Evolutionary conservation across 495 filamentous ascomycete genomes (phyloP).

Genomic region (Bryoglossum gracile): DNA sequence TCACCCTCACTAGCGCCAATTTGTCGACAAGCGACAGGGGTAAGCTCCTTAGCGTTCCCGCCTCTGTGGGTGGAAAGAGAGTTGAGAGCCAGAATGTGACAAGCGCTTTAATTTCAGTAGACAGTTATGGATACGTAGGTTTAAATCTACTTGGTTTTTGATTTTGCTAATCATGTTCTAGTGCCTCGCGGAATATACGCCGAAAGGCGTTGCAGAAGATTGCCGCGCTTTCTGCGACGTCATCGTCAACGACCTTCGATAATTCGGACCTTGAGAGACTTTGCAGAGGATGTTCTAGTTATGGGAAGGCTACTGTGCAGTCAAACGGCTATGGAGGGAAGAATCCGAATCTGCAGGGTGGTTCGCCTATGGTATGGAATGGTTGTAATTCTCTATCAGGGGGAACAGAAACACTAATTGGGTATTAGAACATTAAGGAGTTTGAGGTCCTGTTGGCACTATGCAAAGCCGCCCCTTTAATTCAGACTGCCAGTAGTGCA

Average conservation of each 20-base stretch:
- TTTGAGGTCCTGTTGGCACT: slow-evolving; percentile 83
- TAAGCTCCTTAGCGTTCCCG: neutral
- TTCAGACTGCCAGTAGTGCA: slow-evolving; percentile 60
- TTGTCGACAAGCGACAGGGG: slow-evolving; percentile 10
- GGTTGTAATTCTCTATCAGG: neutral
- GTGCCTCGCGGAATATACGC: slow-evolving; percentile 40
- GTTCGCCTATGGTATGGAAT: slow-evolving; percentile 43
- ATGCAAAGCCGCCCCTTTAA: slow-evolving; percentile 72
- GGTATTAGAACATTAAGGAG: slow-evolving; percentile 58
- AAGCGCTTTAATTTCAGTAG: neutral
- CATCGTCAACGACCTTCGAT: slow-evolving; percentile 42
- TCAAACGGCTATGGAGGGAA: slow-evolving; percentile 15
- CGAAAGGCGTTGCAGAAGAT: slow-evolving; percentile 64
- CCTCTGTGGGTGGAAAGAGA: neutral
- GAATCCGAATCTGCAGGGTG: slow-evolving; percentile 26
- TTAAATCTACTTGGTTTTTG: too few species aligned
- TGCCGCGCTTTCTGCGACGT: slow-evolving; percentile 51
- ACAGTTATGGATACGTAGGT: slow-evolving; percentile 21
- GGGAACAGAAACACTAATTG: slow-evolving; percentile 1
- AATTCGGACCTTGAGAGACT: slow-evolving; percentile 59
- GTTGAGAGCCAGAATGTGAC: neutral
- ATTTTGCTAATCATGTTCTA: slow-evolving; percentile 7
- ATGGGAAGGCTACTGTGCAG: slow-evolving; percentile 23
- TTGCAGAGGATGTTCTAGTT: slow-evolving; percentile 45
- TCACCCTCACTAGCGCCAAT: slow-evolving; percentile 13